phyloP scores from a whole-genome alignment of 164 flowering plant genomes.

The Aristolochia contorta region DNA sequence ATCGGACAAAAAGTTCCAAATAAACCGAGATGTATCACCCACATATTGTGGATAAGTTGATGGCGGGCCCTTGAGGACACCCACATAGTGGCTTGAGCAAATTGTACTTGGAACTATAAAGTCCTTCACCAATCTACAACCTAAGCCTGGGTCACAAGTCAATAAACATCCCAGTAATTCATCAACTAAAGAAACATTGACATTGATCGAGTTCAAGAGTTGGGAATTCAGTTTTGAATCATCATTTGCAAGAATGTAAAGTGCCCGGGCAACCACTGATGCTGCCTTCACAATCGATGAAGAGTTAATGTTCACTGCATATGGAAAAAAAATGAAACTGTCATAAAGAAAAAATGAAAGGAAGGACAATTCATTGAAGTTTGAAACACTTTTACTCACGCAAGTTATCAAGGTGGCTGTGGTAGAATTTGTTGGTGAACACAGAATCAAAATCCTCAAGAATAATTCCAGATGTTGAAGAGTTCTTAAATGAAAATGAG shows the following conservation, averaged over 20 bases:
- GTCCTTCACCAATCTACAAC: slow-evolving; percentile 61
- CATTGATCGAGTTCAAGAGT: slow-evolving; percentile 38
- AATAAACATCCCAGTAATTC: slow-evolving; percentile 71
- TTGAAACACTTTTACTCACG: slow-evolving; percentile 34
- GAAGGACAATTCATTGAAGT: background rate
- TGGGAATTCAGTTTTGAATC: slow-evolving; percentile 25
- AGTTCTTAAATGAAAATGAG: slow-evolving; percentile 13
- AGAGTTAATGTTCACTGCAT: slow-evolving; percentile 73
- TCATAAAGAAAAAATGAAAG: background rate
- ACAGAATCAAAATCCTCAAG: slow-evolving; percentile 76
- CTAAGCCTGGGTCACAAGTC: slow-evolving; percentile 79
- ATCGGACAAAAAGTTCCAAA: slow-evolving; percentile 89
- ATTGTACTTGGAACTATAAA: slow-evolving; percentile 44
- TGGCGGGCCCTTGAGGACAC: slow-evolving; percentile 70
- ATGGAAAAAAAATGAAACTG: background rate
- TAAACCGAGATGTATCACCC: slow-evolving; percentile 61
- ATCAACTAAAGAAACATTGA: slow-evolving; percentile 66
- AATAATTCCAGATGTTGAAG: slow-evolving; percentile 61
- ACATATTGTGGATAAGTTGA: slow-evolving; percentile 34
- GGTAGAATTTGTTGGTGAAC: slow-evolving; percentile 73
- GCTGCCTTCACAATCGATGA: slow-evolving; percentile 74
- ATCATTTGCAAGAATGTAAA: slow-evolving; percentile 65
- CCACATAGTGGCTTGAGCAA: slow-evolving; percentile 89
- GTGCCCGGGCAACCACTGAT: slow-evolving; percentile 75
- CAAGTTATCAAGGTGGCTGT: slow-evolving; percentile 72